A percentile compares a stretch with the other conserved stretches of the same genome.
These are phyloP conservation scores for Trichocladium uniseriatum DNA, from an alignment of 495 filamentous ascomycete genomes.

Conservation along the genomic window DNA sequence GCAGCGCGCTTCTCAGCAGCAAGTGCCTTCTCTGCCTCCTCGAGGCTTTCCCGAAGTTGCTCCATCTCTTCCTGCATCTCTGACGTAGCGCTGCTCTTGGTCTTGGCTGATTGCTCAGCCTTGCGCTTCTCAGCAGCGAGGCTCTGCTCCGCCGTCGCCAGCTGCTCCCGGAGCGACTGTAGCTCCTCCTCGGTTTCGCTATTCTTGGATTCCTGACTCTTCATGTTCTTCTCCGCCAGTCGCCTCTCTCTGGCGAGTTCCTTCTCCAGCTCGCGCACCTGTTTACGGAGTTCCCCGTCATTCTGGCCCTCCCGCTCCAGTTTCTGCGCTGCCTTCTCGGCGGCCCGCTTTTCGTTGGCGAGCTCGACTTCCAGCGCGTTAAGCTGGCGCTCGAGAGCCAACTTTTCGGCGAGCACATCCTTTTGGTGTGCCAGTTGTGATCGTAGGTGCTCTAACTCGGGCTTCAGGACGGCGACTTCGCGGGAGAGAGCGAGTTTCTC, in stretches of 20 bases:
- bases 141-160: constrained; percentile 16
- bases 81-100: constrained; percentile 17
- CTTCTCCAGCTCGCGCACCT: constrained; percentile 41
- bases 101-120: constrained; percentile 22
- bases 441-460: constrained; percentile 69
- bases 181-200: constrained; percentile 30
- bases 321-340: constrained; percentile 50
- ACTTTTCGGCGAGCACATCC: constrained; percentile 59
- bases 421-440: constrained; percentile 59
- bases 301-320: constrained; percentile 32
- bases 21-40: constrained; percentile 36
- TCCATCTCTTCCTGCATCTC: constrained; percentile 32
- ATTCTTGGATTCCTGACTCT: constrained; percentile 22
- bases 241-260: constrained; percentile 44
- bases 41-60: constrained; percentile 40
- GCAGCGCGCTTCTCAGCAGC: constrained; percentile 41
- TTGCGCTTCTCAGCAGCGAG: constrained; percentile 32
- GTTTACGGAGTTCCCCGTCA: constrained; percentile 38
- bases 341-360: constrained; percentile 63
- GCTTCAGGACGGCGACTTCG: constrained; percentile 59
- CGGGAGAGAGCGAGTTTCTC: constrained; percentile 68
- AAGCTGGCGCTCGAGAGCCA: constrained; percentile 64
- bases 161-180: constrained; percentile 21
- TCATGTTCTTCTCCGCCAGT: constrained; percentile 21
- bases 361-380: constrained; percentile 68